Evolutionary conservation across 768 basidiomycete genomes (phyloP).

Genomic region (Lactarius sanguifluus): DNA sequence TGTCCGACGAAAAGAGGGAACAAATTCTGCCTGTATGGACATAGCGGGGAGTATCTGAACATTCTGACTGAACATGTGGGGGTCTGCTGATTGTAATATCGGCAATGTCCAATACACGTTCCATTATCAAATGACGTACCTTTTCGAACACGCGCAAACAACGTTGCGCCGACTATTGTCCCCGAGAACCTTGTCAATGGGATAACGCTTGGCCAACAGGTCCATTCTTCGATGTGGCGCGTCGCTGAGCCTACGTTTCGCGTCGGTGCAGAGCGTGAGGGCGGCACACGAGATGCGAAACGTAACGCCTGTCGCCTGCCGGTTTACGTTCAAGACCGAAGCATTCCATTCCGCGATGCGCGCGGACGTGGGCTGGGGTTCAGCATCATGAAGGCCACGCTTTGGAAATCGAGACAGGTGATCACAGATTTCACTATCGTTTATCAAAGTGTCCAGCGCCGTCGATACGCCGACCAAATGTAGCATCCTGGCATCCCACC

Average conservation of each 20-base stretch:
- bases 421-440: not conserved
- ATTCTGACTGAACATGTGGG: not conserved
- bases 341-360: slow-evolving; percentile 5
- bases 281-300: not conserved
- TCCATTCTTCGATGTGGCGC: not conserved
- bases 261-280: not conserved
- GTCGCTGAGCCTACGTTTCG: not conserved
- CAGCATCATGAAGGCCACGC: not conserved
- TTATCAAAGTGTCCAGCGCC: not conserved
- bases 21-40: not conserved
- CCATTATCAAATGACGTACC: not conserved
- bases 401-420: not conserved
- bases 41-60: not conserved
- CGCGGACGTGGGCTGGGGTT: not conserved
- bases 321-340: not conserved
- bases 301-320: not conserved
- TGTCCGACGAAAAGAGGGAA: not conserved
- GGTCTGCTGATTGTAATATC: slow-evolving; percentile 3
- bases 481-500: not conserved
- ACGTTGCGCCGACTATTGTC: not conserved
- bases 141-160: not conserved
- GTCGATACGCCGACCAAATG: not conserved
- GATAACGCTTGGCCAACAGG: not conserved
- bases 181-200: not conserved
- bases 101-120: slow-evolving; percentile 1